Conservation (phyloP, 2,329 filamentous ascomycete genomes). For the Neonectria punicea region DNA sequence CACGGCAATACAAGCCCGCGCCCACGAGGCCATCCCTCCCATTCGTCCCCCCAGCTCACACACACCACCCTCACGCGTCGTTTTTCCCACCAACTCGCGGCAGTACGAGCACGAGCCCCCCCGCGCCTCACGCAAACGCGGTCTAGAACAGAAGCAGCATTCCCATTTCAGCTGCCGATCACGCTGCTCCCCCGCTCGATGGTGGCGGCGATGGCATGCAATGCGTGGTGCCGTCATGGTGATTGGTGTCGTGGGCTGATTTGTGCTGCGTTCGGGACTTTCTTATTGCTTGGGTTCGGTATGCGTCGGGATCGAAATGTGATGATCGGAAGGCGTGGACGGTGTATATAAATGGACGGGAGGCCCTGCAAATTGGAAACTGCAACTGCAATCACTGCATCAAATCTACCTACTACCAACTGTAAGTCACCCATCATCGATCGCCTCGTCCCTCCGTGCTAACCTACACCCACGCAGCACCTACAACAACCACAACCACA, state of each 20-base stretch:
- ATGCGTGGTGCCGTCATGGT: neutral
- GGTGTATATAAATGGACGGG: neutral
- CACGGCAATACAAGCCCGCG: neutral
- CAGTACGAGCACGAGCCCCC: too few relatives aligned
- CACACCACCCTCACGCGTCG: too few relatives aligned
- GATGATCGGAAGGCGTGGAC: too few relatives aligned
- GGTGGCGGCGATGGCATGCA: neutral
- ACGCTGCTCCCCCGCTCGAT: neutral
- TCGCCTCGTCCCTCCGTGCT: neutral
- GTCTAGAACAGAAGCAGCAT: too few relatives aligned
- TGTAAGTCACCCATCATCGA: neutral
- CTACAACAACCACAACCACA: neutral
- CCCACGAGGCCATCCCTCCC: neutral
- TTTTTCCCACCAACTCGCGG: too few relatives aligned
- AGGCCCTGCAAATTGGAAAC: neutral
- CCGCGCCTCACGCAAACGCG: too few relatives aligned
- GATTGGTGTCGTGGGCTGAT: constrained; percentile 1
- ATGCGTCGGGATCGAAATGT: too few relatives aligned
- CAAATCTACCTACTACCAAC: neutral
- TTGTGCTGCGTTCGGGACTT: neutral
- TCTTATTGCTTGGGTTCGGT: too few relatives aligned
- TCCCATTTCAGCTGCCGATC: neutral
- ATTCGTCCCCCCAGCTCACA: neutral
- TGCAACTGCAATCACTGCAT: neutral
- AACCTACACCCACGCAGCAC: neutral